Evolutionary conservation across 305 asterid species (phyloP).

Genomic region (Solanum aculeatissimum): DNA sequence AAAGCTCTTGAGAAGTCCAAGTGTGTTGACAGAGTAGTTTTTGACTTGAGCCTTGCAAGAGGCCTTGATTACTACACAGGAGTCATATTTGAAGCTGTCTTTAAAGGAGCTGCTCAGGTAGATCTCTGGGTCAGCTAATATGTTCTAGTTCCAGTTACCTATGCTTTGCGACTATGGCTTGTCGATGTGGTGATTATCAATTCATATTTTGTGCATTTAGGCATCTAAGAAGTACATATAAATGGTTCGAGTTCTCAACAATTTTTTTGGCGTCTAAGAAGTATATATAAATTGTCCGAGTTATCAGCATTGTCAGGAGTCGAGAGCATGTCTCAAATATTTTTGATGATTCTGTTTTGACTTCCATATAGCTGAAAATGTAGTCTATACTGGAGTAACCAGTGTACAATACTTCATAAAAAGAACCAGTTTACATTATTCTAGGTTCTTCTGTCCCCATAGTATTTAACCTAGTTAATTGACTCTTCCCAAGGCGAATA

Average conservation of each 20-base stretch:
- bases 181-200: neutral
- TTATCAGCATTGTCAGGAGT: neutral
- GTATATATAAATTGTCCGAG: neutral
- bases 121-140: neutral
- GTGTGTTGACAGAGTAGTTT: conserved; percentile 58
- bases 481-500: neutral
- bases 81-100: conserved; percentile 87
- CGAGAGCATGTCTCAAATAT: neutral
- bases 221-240: neutral
- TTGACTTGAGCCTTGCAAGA: conserved; percentile 98
- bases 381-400: neutral
- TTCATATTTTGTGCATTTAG: neutral
- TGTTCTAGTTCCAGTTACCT: neutral
- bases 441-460: neutral
- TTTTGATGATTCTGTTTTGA: neutral
- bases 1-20: conserved; percentile 61
- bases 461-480: neutral
- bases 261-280: neutral
- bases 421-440: neutral
- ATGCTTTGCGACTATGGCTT: neutral
- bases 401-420: neutral
- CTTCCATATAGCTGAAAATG: neutral
- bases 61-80: conserved; percentile 98
- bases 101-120: conserved; percentile 86
- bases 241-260: neutral